A percentile compares a stretch with the other conserved stretches of the same genome.
Conservation (phyloP, 495 filamentous ascomycete genomes). For the Penicillium waksmanii region DNA sequence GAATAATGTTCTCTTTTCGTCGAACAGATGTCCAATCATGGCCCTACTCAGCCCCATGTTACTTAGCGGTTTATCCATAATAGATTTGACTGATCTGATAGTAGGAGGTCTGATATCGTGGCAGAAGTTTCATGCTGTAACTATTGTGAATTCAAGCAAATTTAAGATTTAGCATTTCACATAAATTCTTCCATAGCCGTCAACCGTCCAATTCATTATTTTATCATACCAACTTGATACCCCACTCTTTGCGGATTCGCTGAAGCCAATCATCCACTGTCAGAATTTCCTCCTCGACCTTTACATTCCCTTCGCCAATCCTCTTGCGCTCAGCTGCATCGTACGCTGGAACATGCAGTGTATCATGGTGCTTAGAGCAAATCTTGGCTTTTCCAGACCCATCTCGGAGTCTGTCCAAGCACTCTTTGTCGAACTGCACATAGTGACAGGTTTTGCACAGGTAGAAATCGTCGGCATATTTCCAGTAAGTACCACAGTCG, state of each 20-base stretch:
- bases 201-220: background rate
- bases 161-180: background rate
- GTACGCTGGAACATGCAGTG: slow-evolving; percentile 39
- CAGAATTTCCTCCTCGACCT: slow-evolving; percentile 35
- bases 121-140: too few species aligned
- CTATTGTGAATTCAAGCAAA: too few species aligned
- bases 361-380: slow-evolving; percentile 42
- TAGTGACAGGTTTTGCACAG: slow-evolving; percentile 44
- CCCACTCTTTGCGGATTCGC: slow-evolving; percentile 14
- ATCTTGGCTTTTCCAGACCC: slow-evolving; percentile 31
- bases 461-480: slow-evolving; percentile 32
- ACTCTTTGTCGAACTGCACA: slow-evolving; percentile 26
- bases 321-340: slow-evolving; percentile 26
- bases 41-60: too few species aligned
- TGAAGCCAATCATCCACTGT: slow-evolving; percentile 40
- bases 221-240: background rate
- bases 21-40: too few species aligned
- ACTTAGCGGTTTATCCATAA: too few species aligned
- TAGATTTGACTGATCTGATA: too few species aligned
- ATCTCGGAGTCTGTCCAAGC: slow-evolving; percentile 21
- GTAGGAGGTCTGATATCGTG: too few species aligned
- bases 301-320: slow-evolving; percentile 31
- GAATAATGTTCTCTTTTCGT: too few species aligned
- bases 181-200: background rate
- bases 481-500: slow-evolving; percentile 27